Evolutionary conservation across 345 rosid species (phyloP).

Genomic region (Abelmoschus esculentus): DNA sequence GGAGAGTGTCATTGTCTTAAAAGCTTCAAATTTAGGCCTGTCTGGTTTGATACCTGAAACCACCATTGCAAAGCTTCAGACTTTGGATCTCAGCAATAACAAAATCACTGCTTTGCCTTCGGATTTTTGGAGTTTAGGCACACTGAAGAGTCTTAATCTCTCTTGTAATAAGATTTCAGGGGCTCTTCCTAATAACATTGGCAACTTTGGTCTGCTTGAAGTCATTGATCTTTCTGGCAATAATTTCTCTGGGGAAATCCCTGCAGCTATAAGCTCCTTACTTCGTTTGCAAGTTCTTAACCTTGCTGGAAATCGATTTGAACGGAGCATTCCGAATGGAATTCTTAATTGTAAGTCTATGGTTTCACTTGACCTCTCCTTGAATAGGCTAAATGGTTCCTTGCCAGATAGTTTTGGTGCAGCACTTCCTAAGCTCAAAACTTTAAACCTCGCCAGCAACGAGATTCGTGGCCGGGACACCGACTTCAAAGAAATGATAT

Average conservation of each 20-base stretch:
- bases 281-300: conserved; percentile 48
- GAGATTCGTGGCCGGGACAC: conserved; percentile 46
- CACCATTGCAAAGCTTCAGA: conserved; percentile 77
- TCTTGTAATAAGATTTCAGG: conserved; percentile 71
- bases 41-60: conserved; percentile 72
- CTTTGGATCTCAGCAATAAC: conserved; percentile 81
- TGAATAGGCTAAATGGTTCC: conserved; percentile 57
- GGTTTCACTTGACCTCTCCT: conserved; percentile 55
- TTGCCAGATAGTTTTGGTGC: conserved; percentile 70
- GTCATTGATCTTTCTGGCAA: conserved; percentile 64
- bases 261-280: conserved; percentile 57
- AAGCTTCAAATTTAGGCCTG: conserved; percentile 52
- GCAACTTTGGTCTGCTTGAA: conserved; percentile 67
- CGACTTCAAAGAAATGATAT: conserved; percentile 46
- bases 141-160: conserved; percentile 57
- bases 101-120: conserved; percentile 71
- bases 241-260: conserved; percentile 68
- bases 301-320: conserved; percentile 50
- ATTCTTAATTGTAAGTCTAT: conserved; percentile 48
- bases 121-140: conserved; percentile 81
- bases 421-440: conserved; percentile 63
- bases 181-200: conserved; percentile 64
- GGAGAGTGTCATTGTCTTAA: conserved; percentile 38
- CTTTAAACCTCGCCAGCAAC: conserved; percentile 63
- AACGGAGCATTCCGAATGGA: conserved; percentile 49